phyloP scores from a whole-genome alignment of 371 early-diverging fungal genomes.

The Parasitella parasitica region DNA sequence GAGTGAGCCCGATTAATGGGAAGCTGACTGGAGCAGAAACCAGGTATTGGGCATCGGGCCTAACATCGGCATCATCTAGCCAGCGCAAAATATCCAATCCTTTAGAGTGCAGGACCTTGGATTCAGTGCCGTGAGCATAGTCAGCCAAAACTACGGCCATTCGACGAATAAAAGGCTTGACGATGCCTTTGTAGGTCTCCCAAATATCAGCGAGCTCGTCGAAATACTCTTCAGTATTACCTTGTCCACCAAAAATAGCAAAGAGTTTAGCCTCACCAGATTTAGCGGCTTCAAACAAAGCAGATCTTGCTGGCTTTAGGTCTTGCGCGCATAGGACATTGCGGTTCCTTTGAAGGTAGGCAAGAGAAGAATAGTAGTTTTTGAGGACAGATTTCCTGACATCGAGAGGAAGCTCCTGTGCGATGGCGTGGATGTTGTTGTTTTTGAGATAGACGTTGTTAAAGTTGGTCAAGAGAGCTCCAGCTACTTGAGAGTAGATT shows the following conservation, averaged over 20 bases:
- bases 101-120: constrained; percentile 76
- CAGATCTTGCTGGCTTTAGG: constrained; percentile 53
- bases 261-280: constrained; percentile 71
- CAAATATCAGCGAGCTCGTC: constrained; percentile 84
- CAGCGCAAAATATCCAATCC: constrained; percentile 86
- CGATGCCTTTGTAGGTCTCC: constrained; percentile 79
- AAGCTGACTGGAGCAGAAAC: constrained; percentile 84
- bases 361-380: constrained; percentile 79
- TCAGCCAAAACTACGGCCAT: constrained; percentile 75
- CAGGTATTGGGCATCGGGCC: constrained; percentile 83
- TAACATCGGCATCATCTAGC: constrained; percentile 82
- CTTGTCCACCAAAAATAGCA: constrained; percentile 96
- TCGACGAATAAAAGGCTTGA: constrained; percentile 75
- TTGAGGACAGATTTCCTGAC: constrained; percentile 68
- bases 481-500: constrained; percentile 70
- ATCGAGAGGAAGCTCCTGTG: constrained; percentile 56
- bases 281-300: constrained; percentile 64
- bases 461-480: constrained; percentile 78
- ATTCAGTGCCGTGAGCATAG: constrained; percentile 68
- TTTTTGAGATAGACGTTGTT: constrained; percentile 70
- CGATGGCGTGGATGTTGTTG: constrained; percentile 86
- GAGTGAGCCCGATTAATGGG: constrained; percentile 90
- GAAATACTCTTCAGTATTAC: constrained; percentile 94
- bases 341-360: constrained; percentile 55
- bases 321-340: constrained; percentile 43